These are phyloP conservation scores for Angomonas desouzai DNA, from an alignment of 208 protist genomes.

Conservation along the genomic window DNA sequence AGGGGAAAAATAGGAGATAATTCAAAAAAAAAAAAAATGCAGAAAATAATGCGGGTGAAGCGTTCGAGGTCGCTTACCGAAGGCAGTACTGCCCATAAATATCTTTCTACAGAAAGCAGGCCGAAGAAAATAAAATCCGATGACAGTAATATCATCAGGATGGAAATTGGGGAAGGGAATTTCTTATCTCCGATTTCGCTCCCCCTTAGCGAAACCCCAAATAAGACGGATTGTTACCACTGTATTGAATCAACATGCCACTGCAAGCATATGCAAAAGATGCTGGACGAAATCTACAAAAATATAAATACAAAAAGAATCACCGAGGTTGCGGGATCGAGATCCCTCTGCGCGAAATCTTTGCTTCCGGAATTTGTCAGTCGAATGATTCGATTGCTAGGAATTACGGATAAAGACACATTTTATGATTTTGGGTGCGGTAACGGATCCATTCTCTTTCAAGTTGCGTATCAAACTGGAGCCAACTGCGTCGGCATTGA, in stretches of 20 bases:
- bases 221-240: conserved; percentile 61
- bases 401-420: conserved; percentile 43
- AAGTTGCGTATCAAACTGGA: conserved; percentile 57
- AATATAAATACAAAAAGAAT: conserved; percentile 49
- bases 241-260: conserved; percentile 42
- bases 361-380: conserved; percentile 63
- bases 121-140: neutral
- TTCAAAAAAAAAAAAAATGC: too few species aligned
- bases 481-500: conserved; percentile 60
- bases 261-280: conserved; percentile 43
- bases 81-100: neutral
- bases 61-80: neutral
- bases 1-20: too few species aligned
- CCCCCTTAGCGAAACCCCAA: conserved; percentile 40
- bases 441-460: conserved; percentile 70
- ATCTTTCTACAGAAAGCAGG: neutral
- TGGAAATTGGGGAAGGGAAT: conserved; percentile 20
- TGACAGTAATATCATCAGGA: conserved; percentile 43
- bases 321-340: conserved; percentile 62
- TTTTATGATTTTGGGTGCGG: conserved; percentile 73
- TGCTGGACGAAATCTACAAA: conserved; percentile 46
- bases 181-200: conserved; percentile 35
- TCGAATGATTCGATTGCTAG: conserved; percentile 38
- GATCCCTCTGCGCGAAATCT: conserved; percentile 62
- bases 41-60: too few species aligned